Evolutionary conservation across 1,139 yeast species (phyloP), one percentile per base, ranked within the genome.

Genomic region (Yamadazyma diospyri): DNA sequence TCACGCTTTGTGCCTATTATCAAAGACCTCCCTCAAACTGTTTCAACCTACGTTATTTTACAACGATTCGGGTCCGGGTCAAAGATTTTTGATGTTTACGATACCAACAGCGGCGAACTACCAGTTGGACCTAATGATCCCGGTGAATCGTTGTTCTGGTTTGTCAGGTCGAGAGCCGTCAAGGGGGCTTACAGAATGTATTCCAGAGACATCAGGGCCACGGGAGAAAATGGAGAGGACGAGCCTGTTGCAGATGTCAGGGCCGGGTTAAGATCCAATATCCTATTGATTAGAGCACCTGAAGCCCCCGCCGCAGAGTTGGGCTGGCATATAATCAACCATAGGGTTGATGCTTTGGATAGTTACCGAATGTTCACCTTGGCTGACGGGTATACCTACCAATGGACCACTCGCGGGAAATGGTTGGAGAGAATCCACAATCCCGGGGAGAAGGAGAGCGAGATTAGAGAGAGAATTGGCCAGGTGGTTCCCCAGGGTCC

Each of bases 321-420:
- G 22, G 84, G 84, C n/a, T 72, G 81, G 80, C 82, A 77, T 49
- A 61, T 72, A 21, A 64, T 78, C 27, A 66, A 67, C 37, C 83
- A 77, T 47, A 57, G 72, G 31, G 80, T 75, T n/a, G 84, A 77
- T 50, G 81, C 81, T 3, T 61, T 67, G 27, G 84, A 77, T 45
- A 63, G 72, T 38, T 78, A 78, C 49, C 61, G 83, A 42, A 59
- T 73, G 63, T 78, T 78, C 48, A 69, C 71, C 29, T 60, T 78
- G 37, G 68, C 78, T 3, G 79, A 78, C 47, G 83, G 83, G 5
- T 47, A 52, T 32, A 72, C 74, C 2, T 78, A 76, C 46, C 85
- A 78, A 47, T 78, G 85, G 85, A 76, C 84, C 2, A 69, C 70
- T 25, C 61, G 65, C 37, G 83, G 81, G 8, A 72, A 65, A 41